These are phyloP conservation scores for Clathrus columnatus DNA, from an alignment of 768 basidiomycete genomes.

Conservation along the genomic window DNA sequence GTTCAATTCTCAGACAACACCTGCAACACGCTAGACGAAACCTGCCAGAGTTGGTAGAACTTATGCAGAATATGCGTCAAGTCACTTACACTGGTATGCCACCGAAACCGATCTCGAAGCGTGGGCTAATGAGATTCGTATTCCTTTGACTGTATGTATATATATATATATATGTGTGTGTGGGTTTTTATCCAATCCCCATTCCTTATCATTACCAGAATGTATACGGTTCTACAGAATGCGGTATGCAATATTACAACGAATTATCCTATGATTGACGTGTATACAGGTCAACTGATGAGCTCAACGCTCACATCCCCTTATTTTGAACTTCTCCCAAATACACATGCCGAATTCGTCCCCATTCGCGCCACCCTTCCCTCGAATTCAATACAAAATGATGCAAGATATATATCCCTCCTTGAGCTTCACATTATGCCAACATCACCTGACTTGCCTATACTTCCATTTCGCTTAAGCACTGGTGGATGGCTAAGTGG, in stretches of 20 bases:
- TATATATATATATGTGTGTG: conserved; percentile 5
- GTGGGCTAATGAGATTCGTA: conserved; percentile 55
- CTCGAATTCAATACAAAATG: conserved; percentile 40
- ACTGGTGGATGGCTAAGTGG: conserved; percentile 12
- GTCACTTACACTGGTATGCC: conserved; percentile 59
- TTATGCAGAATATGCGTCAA: conserved; percentile 50
- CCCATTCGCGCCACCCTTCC: conserved; percentile 25
- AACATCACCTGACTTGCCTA: conserved; percentile 22
- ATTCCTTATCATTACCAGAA: conserved; percentile 36
- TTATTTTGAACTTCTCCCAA: conserved; percentile 1
- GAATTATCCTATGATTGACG: not conserved
- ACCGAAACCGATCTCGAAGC: conserved; percentile 55
- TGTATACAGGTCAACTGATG: not conserved
- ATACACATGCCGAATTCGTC: not conserved
- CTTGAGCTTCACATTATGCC: conserved; percentile 62
- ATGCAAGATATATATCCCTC: conserved; percentile 44
- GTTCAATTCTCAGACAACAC: conserved; percentile 57
- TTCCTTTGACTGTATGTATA: conserved; percentile 52
- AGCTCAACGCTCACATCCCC: conserved; percentile 3
- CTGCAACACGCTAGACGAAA: conserved; percentile 48
- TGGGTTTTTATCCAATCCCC: conserved; percentile 10
- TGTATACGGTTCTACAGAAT: conserved; percentile 75
- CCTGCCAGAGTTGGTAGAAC: conserved; percentile 40
- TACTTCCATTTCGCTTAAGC: not conserved
- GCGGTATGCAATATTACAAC: conserved; percentile 55